A percentile compares a stretch with the other conserved stretches of the same genome.
These are phyloP conservation scores for Helicostylum pulchrum DNA, from an alignment of 192 early-diverging fungal genomes.

Conservation along the genomic window DNA sequence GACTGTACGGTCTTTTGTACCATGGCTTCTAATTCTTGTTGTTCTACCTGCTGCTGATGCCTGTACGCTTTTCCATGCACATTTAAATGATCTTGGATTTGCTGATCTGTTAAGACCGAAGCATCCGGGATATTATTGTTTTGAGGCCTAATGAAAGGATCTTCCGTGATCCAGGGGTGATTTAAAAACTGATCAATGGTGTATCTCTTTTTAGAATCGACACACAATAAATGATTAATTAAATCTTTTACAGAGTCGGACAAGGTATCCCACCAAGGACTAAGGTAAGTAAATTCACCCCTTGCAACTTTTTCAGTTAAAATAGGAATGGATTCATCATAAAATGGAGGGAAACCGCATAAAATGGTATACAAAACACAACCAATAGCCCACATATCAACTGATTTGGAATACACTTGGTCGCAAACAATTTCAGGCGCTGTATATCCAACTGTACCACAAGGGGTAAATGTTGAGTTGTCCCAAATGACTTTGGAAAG, in stretches of 20 bases:
- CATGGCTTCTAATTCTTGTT: background rate
- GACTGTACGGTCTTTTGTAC: background rate
- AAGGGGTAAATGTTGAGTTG: constrained; percentile 81
- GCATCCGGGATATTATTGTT: background rate
- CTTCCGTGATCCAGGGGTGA: constrained; percentile 68
- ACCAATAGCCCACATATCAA: constrained; percentile 86
- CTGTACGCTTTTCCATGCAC: background rate
- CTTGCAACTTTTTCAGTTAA: constrained; percentile 82
- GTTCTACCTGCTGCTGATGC: background rate
- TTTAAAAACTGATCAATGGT: constrained; percentile 78
- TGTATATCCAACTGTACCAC: constrained; percentile 90
- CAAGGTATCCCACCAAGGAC: constrained; percentile 93
- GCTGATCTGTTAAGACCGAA: background rate
- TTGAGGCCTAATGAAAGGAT: constrained; percentile 16
- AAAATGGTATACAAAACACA: constrained; percentile 82
- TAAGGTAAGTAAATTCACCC: constrained; percentile 81
- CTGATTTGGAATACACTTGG: constrained; percentile 74
- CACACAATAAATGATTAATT: constrained; percentile 62
- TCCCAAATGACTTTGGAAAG: constrained; percentile 84
- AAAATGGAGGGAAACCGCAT: constrained; percentile 80
- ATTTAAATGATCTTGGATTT: background rate
- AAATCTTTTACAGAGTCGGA: constrained; percentile 71
- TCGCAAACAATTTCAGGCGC: constrained; percentile 89
- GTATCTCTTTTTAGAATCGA: constrained; percentile 68
- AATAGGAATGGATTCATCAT: constrained; percentile 74